Base-by-base conservation (phyloP, 1,284 basidiomycete species). In the Cryptococcus hybrid region DNA sequence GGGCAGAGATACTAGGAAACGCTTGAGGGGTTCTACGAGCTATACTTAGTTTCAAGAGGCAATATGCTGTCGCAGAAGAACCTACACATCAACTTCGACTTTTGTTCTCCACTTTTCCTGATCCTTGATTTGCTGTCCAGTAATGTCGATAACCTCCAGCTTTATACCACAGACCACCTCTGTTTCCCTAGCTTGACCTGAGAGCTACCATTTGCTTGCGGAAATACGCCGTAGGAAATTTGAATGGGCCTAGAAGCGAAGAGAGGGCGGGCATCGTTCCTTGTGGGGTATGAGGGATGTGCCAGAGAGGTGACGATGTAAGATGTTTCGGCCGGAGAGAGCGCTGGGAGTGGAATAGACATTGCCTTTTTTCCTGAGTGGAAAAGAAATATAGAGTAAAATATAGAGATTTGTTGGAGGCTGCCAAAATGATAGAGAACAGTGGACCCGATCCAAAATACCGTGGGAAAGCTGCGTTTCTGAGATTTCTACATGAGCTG, bases 11-110 rank as follows among this genome's bases (percentile, higher is more conserved):
- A 5, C 57, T 48, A 2, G 76, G 76, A 52, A 68, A 74, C 0
- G 77, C 72, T 61, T 77, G 77, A 2, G 76, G 77, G 44, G 75
- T 75, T 8, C 75, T 76, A 52, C 7, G 1, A 39, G 3, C 11
- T 3, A 36, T 39, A 5, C 3, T 36, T 34, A 53, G 42, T 7
- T 37, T 3, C 11, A 7, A 54, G 42, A 9, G 11, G 13, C 11
- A 8, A 40, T 5, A 36, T 40, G 37, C 8, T 13, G 18, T 30
- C 5, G 47, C 24, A 13, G 18, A 2, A 39, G 24, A 18, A 66
- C 77, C 66, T 59, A 78, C 77, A 78, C 67, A 57, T 78, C 77
- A 15, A 78, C 75, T 40, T 75, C 74, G 24, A 78, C 71, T 48
- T 62, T 71, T 8, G 67, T 58, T 45, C 69, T 66, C 69, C 74